A percentile compares a stretch with the other conserved stretches of the same genome.
These are phyloP conservation scores for Epichloe hybrida DNA, from an alignment of 2,329 filamentous ascomycete species.

Conservation along the genomic window DNA sequence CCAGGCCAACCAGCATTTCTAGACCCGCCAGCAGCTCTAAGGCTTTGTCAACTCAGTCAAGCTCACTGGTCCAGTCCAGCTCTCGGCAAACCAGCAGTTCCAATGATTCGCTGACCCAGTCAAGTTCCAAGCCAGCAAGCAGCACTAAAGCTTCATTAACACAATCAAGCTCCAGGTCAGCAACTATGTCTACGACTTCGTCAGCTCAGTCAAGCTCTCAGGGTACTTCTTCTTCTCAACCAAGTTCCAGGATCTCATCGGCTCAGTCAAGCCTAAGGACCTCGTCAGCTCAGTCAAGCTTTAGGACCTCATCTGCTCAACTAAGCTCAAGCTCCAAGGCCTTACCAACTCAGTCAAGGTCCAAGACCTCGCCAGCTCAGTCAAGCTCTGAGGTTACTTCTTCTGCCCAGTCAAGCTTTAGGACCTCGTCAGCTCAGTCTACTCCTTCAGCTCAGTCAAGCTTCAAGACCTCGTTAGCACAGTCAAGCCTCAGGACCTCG, in stretches of 20 bases:
- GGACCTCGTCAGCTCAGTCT: not conserved
- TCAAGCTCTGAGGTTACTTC: no score
- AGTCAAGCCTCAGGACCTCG: not conserved
- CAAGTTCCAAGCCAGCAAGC: not conserved
- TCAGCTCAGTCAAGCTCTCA: not conserved
- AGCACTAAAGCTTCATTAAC: not conserved
- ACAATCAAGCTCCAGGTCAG: no score
- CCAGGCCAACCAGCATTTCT: no score
- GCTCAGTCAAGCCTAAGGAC: no score
- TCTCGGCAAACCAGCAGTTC: no score
- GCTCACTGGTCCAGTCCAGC: not conserved
- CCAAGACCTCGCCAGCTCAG: fast-evolving
- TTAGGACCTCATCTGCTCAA: no score
- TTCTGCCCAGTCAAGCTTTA: no score
- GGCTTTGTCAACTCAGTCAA: not conserved
- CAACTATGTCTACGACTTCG: not conserved
- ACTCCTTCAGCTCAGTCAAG: not conserved
- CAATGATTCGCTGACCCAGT: not conserved
- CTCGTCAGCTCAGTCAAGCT: no score
- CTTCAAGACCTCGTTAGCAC: not conserved
- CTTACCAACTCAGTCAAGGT: no score
- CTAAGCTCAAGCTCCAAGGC: no score
- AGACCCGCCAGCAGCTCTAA: not conserved
- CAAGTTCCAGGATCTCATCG: no score
- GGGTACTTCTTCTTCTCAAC: no score